Evolutionary conservation across 1,284 basidiomycete species (phyloP).

Genomic region (Cystobasidium slooffiae): DNA sequence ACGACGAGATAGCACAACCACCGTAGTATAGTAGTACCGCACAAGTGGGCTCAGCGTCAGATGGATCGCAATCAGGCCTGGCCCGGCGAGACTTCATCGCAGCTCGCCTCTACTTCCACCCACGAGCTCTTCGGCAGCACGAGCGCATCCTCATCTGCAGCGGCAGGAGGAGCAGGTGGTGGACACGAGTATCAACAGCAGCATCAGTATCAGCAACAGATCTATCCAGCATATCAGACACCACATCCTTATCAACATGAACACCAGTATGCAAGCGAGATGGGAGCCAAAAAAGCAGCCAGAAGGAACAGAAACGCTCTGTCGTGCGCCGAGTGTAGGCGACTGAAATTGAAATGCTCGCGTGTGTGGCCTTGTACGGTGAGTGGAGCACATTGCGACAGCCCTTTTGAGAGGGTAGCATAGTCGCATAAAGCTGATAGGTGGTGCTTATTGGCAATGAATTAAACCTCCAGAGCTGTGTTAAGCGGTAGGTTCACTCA

Average conservation of each 20-base stretch:
- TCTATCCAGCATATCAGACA: neutral
- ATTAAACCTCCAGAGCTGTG: constrained; percentile 17
- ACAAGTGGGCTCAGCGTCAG: neutral
- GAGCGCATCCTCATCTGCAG: neutral
- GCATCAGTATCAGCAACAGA: neutral
- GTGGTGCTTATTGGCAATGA: neutral
- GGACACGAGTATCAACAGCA: constrained; percentile 2
- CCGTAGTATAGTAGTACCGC: neutral
- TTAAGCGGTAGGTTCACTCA: constrained; percentile 30
- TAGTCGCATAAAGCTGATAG: neutral
- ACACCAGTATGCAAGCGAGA: constrained; percentile 13
- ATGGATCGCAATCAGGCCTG: constrained; percentile 42
- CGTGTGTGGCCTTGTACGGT: constrained; percentile 63
- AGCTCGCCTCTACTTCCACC: constrained; percentile 28
- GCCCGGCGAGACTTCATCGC: constrained; percentile 36
- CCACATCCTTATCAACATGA: neutral
- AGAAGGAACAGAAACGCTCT: constrained; percentile 46
- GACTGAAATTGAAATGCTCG: constrained; percentile 68
- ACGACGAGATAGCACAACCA: too few species aligned
- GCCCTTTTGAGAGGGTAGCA: neutral
- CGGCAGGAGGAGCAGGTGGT: neutral
- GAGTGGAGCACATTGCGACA: neutral
- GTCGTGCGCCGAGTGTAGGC: constrained; percentile 63
- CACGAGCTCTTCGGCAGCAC: constrained; percentile 35
- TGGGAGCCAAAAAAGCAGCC: constrained; percentile 7